Conservation (phyloP, 2,329 filamentous ascomycete genomes). For the Ceratocystis harringtonii region DNA sequence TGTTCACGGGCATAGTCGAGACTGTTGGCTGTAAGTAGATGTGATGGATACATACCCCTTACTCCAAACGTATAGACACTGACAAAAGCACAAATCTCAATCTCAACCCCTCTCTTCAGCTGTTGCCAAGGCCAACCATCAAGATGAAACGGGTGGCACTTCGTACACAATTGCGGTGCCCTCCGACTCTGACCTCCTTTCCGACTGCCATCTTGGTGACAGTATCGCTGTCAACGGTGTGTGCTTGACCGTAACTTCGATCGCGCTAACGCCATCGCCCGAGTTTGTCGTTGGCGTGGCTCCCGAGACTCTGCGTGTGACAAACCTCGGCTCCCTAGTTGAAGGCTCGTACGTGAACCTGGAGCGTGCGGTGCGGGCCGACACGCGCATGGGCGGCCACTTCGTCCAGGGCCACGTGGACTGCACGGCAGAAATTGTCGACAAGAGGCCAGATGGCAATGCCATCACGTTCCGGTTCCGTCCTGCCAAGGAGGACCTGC, state of each 20-base stretch:
- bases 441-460: conserved; percentile 69
- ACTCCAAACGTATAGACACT: not conserved
- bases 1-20: conserved; percentile 96
- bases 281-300: conserved; percentile 86
- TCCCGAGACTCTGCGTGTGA: conserved; percentile 88
- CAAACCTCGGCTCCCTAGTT: conserved; percentile 69
- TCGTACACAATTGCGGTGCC: conserved; percentile 71
- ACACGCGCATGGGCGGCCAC: conserved; percentile 93
- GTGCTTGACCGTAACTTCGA: conserved; percentile 71
- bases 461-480: conserved; percentile 73
- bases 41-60: not conserved
- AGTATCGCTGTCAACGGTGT: conserved; percentile 92
- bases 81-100: not conserved
- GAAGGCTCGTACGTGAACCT: conserved; percentile 65
- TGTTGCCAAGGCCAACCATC: conserved; percentile 63
- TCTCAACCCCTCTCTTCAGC: conserved; percentile 35
- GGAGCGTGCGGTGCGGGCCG: conserved; percentile 78
- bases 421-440: conserved; percentile 61
- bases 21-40: conserved; percentile 67
- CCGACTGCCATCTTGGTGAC: conserved; percentile 74
- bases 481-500: conserved; percentile 51
- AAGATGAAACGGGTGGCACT: conserved; percentile 75
- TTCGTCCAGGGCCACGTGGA: conserved; percentile 98
- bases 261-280: conserved; percentile 26
- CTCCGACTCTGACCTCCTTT: conserved; percentile 55